Conservation (phyloP, 1,139 yeast species). For the Chernovozyma sophiae-reginae region DNA sequence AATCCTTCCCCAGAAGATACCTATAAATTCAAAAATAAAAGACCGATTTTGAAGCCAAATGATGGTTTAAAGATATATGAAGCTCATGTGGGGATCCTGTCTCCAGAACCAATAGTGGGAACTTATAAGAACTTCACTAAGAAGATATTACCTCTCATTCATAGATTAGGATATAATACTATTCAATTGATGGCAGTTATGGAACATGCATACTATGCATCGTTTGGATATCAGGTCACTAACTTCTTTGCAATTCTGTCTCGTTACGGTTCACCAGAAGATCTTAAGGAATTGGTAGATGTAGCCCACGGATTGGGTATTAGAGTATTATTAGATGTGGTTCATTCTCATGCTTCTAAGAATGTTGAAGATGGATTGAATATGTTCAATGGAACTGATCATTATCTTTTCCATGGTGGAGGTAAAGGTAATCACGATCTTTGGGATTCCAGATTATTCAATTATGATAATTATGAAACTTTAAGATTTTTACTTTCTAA, state of each 20-base stretch:
- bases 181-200: constrained; percentile 96
- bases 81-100: constrained; percentile 94
- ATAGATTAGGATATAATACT: constrained; percentile 82
- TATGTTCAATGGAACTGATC: constrained; percentile 92
- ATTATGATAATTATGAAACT: constrained; percentile 88
- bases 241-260: constrained; percentile 88
- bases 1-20: constrained; percentile 52
- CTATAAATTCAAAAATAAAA: constrained; percentile 59
- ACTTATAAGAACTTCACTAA: constrained; percentile 79
- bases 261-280: constrained; percentile 92
- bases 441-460: constrained; percentile 94
- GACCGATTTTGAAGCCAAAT: constrained; percentile 47
- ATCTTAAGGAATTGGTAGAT: constrained; percentile 83
- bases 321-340: constrained; percentile 83
- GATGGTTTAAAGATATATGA: constrained; percentile 80
- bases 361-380: constrained; percentile 93
- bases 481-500: constrained; percentile 84
- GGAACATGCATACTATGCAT: constrained; percentile 99
- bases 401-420: constrained; percentile 90
- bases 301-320: constrained; percentile 89
- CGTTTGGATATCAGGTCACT: constrained; percentile 94
- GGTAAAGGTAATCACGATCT: constrained; percentile 79
- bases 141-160: constrained; percentile 79
- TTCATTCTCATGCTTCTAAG: constrained; percentile 93
- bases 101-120: constrained; percentile 83